Evolutionary conservation across 2,329 filamentous ascomycete species (phyloP).

Genomic region (Neoarthrinium moseri): DNA sequence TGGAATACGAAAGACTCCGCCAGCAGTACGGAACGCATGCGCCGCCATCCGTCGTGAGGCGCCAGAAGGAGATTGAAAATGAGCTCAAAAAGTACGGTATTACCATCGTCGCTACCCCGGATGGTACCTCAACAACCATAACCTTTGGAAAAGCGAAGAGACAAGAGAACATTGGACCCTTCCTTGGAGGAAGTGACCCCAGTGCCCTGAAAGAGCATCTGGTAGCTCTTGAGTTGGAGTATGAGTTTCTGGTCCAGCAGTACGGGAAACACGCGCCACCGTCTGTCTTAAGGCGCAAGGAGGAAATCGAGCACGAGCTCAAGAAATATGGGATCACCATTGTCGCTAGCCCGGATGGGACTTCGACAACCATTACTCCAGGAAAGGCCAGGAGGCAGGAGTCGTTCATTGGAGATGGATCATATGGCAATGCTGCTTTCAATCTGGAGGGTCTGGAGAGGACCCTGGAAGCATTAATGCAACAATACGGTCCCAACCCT

Average conservation of each 20-base stretch:
- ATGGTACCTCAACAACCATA: conserved; percentile 33
- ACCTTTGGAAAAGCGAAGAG: conserved; percentile 23
- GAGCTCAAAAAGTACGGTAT: conserved; percentile 34
- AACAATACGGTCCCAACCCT: conserved; percentile 10
- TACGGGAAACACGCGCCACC: conserved; percentile 21
- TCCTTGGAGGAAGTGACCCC: conserved; percentile 15
- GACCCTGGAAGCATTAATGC: conserved; percentile 14
- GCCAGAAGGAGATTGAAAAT: conserved; percentile 21
- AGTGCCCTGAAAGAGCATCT: conserved; percentile 24
- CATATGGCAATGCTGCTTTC: conserved; percentile 11
- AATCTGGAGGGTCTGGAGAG: conserved; percentile 19
- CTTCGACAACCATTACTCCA: conserved; percentile 29
- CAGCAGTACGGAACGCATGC: conserved; percentile 21
- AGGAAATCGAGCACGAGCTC: conserved; percentile 25
- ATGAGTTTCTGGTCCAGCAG: conserved; percentile 23
- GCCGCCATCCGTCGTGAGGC: conserved; percentile 18
- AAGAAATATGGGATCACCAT: conserved; percentile 34
- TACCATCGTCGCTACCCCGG: conserved; percentile 30
- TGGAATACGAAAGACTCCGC: conserved; percentile 25
- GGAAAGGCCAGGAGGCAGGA: conserved; percentile 20
- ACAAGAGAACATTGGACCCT: conserved; percentile 1
- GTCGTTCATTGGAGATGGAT: not conserved
- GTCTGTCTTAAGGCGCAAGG: conserved; percentile 18
- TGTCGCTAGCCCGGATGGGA: conserved; percentile 30
- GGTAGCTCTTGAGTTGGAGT: conserved; percentile 24